Evolutionary conservation across 2,329 filamentous ascomycete species (phyloP).

Genomic region (Penicillium sp.): DNA sequence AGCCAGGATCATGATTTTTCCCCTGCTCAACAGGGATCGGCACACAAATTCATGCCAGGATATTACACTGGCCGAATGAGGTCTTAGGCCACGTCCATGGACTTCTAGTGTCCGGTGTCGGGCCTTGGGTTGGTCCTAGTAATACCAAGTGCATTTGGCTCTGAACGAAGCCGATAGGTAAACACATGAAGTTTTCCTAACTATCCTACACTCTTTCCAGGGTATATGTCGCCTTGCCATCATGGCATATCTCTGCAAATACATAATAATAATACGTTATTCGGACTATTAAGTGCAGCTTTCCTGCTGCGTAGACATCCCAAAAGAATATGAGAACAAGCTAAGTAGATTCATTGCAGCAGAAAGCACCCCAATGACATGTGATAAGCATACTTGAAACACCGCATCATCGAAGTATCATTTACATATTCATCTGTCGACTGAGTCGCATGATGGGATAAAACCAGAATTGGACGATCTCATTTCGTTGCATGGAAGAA

Average conservation of each 20-base stretch:
- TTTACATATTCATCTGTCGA: slow-evolving; percentile 41
- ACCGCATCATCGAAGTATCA: slow-evolving; percentile 40
- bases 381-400: slow-evolving; percentile 32
- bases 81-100: neutral
- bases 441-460: slow-evolving; percentile 22
- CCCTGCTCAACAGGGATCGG: neutral
- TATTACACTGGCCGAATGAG: no score
- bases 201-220: no score
- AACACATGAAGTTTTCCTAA: neutral
- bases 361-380: slow-evolving; percentile 19
- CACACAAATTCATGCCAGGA: no score
- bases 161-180: neutral
- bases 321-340: neutral
- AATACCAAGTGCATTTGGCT: neutral
- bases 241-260: neutral
- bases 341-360: slow-evolving; percentile 22
- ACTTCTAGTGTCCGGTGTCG: neutral
- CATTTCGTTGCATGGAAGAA: slow-evolving; percentile 29
- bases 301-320: neutral
- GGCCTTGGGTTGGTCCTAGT: neutral
- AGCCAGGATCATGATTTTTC: slow-evolving; percentile 9
- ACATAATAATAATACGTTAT: no score
- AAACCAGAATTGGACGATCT: slow-evolving; percentile 25
- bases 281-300: neutral
- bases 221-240: neutral